Evolutionary conservation across 305 asterid species (phyloP).

Genomic region (Salvia sclarea): DNA sequence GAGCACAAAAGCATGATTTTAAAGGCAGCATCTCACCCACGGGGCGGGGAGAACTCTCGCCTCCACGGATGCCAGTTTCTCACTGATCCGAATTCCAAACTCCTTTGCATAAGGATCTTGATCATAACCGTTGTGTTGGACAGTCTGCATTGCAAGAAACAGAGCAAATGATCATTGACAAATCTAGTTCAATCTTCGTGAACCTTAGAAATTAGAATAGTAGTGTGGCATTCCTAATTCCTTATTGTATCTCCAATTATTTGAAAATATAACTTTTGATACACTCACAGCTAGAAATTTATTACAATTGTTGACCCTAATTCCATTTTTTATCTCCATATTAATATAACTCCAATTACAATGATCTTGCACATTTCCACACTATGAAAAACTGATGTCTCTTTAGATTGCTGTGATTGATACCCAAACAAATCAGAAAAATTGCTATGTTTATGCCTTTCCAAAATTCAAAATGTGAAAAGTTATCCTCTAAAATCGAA

Average conservation of each 20-base stretch:
- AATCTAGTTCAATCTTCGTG: slow-evolving; percentile 19
- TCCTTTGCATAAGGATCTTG: slow-evolving; percentile 95
- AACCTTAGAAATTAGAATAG: background rate
- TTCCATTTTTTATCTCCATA: background rate
- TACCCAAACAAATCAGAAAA: background rate
- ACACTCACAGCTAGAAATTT: background rate
- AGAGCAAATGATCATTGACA: background rate
- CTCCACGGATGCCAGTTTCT: slow-evolving; percentile 78
- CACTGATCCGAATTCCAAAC: slow-evolving; percentile 89
- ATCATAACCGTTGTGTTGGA: slow-evolving; percentile 79
- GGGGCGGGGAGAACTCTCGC: slow-evolving; percentile 99
- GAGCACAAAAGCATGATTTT: background rate
- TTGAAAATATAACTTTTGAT: background rate
- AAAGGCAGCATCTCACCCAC: slow-evolving; percentile 64
- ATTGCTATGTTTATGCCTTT: background rate
- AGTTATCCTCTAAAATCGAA: too few species aligned
- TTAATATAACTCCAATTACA: too few species aligned
- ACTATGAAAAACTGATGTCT: too few species aligned
- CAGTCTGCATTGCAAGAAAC: slow-evolving; percentile 57
- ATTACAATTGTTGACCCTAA: background rate
- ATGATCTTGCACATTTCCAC: too few species aligned
- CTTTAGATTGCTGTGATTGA: too few species aligned
- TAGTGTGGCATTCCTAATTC: background rate
- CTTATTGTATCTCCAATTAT: background rate
- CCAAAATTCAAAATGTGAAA: too few species aligned